These are phyloP conservation scores for Aureobasidium leucospermi DNA, from an alignment of 2,329 filamentous ascomycete genomes.

Conservation along the genomic window DNA sequence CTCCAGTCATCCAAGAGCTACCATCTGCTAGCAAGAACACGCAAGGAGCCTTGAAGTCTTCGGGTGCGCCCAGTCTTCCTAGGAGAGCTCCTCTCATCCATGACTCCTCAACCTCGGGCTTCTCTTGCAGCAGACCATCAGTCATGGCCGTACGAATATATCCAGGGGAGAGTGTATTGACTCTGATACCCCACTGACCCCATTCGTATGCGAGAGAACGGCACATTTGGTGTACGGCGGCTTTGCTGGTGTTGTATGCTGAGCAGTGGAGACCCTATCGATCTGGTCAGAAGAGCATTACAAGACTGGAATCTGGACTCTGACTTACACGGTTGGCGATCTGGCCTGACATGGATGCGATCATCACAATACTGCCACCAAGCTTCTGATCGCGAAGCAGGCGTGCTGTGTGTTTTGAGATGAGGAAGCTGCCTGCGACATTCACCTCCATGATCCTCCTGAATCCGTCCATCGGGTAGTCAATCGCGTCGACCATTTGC, in stretches of 20 bases:
- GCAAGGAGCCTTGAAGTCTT: slow-evolving; percentile 58
- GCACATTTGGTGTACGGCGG: slow-evolving; percentile 32
- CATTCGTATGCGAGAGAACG: slow-evolving; percentile 25
- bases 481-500: slow-evolving; percentile 28
- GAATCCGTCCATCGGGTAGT: slow-evolving; percentile 29
- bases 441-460: slow-evolving; percentile 32
- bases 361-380: slow-evolving; percentile 23
- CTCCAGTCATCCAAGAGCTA: slow-evolving; percentile 63
- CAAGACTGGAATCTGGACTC: neutral
- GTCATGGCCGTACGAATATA: slow-evolving; percentile 31
- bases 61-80: slow-evolving; percentile 46
- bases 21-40: slow-evolving; percentile 61
- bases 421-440: slow-evolving; percentile 32
- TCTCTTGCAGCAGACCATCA: slow-evolving; percentile 29
- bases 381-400: slow-evolving; percentile 29
- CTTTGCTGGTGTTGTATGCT: slow-evolving; percentile 23
- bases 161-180: slow-evolving; percentile 27
- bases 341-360: slow-evolving; percentile 64
- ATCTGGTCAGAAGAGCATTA: neutral
- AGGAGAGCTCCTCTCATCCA: slow-evolving; percentile 50
- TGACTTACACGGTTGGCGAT: slow-evolving; percentile 57
- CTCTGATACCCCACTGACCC: slow-evolving; percentile 25
- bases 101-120: slow-evolving; percentile 44
- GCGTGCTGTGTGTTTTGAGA: slow-evolving; percentile 30
- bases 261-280: slow-evolving; percentile 29